Conservation (phyloP, 805 yeast species). For the Soucietia sequanensis region DNA sequence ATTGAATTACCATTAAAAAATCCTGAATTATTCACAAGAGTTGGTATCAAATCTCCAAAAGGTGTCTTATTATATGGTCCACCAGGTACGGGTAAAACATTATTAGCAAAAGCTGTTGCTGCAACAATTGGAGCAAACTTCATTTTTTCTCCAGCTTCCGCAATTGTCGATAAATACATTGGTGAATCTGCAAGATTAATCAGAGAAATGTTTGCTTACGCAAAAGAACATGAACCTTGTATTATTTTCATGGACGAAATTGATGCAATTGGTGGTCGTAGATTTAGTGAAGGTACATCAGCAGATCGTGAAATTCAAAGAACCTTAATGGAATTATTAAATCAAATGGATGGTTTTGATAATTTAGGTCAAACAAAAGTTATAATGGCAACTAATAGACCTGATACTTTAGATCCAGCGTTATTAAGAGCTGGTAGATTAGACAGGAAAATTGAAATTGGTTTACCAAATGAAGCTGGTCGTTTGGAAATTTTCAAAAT, state of each 20-base stretch:
- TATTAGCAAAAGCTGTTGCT: conserved; percentile 96
- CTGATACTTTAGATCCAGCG: conserved; percentile 97
- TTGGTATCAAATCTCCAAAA: conserved; percentile 98
- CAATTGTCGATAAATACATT: conserved; percentile 95
- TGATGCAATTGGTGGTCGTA: conserved; percentile 98
- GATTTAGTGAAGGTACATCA: conserved; percentile 96
- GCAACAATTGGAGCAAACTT: conserved; percentile 98
- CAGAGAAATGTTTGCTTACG: conserved; percentile 97
- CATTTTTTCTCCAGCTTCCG: conserved; percentile 97
- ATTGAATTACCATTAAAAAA: conserved; percentile 95
- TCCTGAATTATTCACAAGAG: conserved; percentile 92
- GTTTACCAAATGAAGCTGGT: conserved; percentile 94
- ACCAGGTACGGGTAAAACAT: conserved; percentile 97
- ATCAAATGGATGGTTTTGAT: conserved; percentile 99
- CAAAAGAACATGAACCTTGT: conserved; percentile 97
- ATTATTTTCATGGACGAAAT: conserved; percentile 98
- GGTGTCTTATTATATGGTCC: conserved; percentile 97
- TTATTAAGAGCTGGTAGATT: conserved; percentile 95
- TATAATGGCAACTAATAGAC: conserved; percentile 99
- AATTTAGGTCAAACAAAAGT: conserved; percentile 95
- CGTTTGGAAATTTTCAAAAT: conserved; percentile 92
- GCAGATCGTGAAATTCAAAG: conserved; percentile 99
- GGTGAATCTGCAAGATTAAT: conserved; percentile 97
- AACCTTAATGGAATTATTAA: conserved; percentile 92
- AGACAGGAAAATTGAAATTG: conserved; percentile 94